These are phyloP conservation scores for Sisymbrium irio DNA, from an alignment of 345 rosid genomes.

Conservation along the genomic window DNA sequence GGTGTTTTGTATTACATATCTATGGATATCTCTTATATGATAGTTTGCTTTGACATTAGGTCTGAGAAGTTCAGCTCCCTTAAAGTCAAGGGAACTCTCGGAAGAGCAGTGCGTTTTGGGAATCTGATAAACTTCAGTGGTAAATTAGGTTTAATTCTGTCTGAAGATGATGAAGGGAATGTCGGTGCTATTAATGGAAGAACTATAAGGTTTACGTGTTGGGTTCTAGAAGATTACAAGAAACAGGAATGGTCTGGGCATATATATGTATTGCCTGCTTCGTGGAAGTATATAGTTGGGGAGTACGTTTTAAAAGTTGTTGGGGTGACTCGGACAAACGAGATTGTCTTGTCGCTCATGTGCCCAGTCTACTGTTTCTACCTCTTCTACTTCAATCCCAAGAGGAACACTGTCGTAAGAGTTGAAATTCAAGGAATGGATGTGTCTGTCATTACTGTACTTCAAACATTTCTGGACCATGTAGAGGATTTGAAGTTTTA, in stretches of 20 bases:
- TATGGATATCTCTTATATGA: neutral
- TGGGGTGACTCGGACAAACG: neutral
- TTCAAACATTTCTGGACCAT: neutral
- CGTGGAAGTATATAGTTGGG: neutral
- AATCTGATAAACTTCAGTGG: neutral
- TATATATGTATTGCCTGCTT: neutral
- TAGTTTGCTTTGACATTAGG: neutral
- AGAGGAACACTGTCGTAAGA: neutral
- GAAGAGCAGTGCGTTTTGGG: neutral
- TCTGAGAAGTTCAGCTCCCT: neutral
- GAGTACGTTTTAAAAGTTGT: neutral
- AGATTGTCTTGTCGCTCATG: neutral
- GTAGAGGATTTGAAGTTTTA: neutral
- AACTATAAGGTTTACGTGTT: neutral
- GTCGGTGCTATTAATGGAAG: neutral
- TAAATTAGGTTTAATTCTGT: neutral
- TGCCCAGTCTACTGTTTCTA: neutral
- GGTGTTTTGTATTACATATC: neutral
- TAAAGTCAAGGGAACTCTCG: neutral
- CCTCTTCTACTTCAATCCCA: neutral
- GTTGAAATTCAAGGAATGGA: neutral
- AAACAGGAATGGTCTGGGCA: neutral
- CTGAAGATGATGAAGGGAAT: neutral
- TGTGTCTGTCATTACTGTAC: fast-evolving
- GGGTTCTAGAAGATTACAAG: neutral